Evolutionary conservation across 2,329 filamentous ascomycete genomes (phyloP), one percentile per base, ranked within the genome.

Genomic region (Colletotrichum zoysiae): DNA sequence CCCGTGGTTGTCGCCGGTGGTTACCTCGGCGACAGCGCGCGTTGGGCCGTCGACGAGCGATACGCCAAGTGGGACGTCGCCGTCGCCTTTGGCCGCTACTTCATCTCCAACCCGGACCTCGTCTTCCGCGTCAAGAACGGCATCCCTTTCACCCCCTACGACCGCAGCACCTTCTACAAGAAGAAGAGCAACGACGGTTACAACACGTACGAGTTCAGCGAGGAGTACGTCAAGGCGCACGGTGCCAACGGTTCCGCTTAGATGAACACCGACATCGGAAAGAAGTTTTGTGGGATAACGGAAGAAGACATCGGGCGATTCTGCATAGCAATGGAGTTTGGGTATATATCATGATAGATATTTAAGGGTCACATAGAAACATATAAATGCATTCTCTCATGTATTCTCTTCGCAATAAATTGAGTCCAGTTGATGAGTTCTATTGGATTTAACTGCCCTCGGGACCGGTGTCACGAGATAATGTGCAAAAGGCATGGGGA

Each of bases 51-150:
- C 9, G 80, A 82, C 14, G 74, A 76, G 44, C 71, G 77, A 26
- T 76, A 76, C 58, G 63, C 65, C 11, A 77, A 76, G 73, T 74
- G 69, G 69, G 72, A 75, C 69, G 38, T 75, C 35, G 51, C 73
- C 26, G 65, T 84, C 70, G 81, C 74, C 1, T 80, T 85, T 73
- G 82, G 83, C 14, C 74, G 83, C 40, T 76, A 77, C 18, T 85
- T 79, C 67, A 83, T 80, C 14, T 74, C 82, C 23, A 85, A 84
- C 73, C 83, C 83, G 1, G 83, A 85, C 66, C 74, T 85, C 62
- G 78, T 82, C 1, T 85, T 80, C 75, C 78, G 81, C n/a, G 62
- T 84, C 1, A 78, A 80, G 78, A 70, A 83, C 48, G 78, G 78
- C 0, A 73, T 86, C 11, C 74, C 78, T 1, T 72, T 86, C 16